Evolutionary conservation across 1,139 yeast species (phyloP), one percentile per base, ranked within the genome.

Genomic region (Candida sp.): DNA sequence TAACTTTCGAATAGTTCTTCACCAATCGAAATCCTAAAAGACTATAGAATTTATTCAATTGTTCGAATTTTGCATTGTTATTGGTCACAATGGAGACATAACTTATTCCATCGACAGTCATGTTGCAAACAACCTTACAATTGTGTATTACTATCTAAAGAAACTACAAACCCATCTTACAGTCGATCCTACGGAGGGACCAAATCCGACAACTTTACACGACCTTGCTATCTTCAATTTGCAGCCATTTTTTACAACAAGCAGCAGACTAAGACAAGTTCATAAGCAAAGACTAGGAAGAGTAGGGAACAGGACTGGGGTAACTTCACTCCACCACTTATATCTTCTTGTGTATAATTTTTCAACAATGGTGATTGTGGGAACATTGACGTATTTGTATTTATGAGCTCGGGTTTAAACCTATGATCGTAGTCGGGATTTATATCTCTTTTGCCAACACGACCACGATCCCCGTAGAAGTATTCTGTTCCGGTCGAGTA

Each of bases 21-120:
- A 81, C 73, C 35, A 81, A 66, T 35, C 76, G 66, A 57, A 84
- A 84, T 23, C 89, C 89, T 43, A 84, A 66, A 19, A 61, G 49
- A 49, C 64, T 66, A 64, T 85, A 86, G 62, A 81, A 86, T 15
- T 66, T 55, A 40, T 77, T 66, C 29, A 84, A 60, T 25, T 66
- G 57, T 11, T 65, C 64, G 59, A 79, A 85, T 37, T 61, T 59
- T n/a, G 59, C 62, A 4, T 72, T 66, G 51, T 74, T 76, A 42
- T 68, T 66, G 21, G 90, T 82, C 35, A 81, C 81, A 45, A 84
- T 66, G 35, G 91, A 84, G 34, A 80, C 70, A 55, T 79, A 81
- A 41, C 68, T 61, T 35, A 64, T 53, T 36, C 63, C 60, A 43
- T 54, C 50, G 33, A 63, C 48, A 21, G 47, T 40, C 39, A 37